Evolutionary conservation across 208 protist species (phyloP), one percentile per base, ranked within the genome.

Genomic region (Crithidia expoeki): DNA sequence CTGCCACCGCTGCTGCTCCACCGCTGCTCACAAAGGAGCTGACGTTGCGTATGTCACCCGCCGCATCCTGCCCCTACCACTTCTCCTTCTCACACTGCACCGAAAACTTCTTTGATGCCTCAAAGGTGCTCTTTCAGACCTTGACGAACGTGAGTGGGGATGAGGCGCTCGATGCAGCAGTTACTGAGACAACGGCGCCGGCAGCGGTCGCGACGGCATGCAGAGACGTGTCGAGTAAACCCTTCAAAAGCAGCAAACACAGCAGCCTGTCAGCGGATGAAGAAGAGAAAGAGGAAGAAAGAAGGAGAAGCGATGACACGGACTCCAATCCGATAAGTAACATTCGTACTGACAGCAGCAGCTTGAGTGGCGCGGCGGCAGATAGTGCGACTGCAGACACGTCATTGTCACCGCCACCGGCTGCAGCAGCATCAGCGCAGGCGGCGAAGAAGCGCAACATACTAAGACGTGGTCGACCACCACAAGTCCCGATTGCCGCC

Each of bases 71-170:
- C 56, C 53, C 70, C 21, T 76, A 67, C 38, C 76, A 81, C 65
- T 68, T 62, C 51, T 65, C 73, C 28, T 79, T 79, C 23, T 49
- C 57, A 0, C 49, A 38, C 65, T 72, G 73, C 65, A 68, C 65
- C 11, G 59, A 61, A n/a, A 65, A 36, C 23, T 72, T 72, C 49
- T 69, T 72, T 33, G 28, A 51, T 28, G 58, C 73, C 23, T 68
- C 66, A 25, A 4, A 34, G 59, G 12, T 50, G 4, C 59, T 79
- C 17, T 25, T 69, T 16, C 28, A 38, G 51, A 42, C 58, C 49
- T 25, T 79, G 50, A 19, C 38, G 23, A 42, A 46, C 23, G 25
- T 28, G 4, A 50, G 58, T 19, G 17, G 28, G 3, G 50, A 46
- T 27, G 10, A n/a, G 4, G 3, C 21, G 44, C 1, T 36, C 44